Evolutionary conservation across 345 rosid species (phyloP), one percentile per base, ranked within the genome.

Genomic region (Zanthoxylum bungeanum): DNA sequence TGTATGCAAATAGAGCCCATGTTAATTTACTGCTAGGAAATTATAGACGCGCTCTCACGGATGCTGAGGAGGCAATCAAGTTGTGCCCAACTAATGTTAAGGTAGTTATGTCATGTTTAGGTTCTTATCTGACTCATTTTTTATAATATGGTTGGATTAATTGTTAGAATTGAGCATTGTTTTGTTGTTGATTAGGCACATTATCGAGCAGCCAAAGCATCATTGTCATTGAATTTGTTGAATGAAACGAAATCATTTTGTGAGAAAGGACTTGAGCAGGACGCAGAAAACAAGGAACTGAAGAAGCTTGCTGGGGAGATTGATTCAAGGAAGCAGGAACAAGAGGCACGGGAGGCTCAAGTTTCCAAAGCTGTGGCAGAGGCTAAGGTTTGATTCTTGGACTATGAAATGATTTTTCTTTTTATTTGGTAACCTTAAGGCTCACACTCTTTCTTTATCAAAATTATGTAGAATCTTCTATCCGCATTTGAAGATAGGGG

Each of bases 201-300:
- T 57, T 94, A 92, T 83, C 90, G 98, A 75, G 97, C 93, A 77
- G 92, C 97, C 66, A 94, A 92, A 81, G 95, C 97, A 9, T 86
- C 93, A 16, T 28, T 89, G 76, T 79, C 85, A 3, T 50, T 94
- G 73, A 86, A 85, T 73, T 78, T 90, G 77, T 80, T 89, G 66
- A 19, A 63, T n/a, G 93, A 94, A 68, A 93, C 97, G 19, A 84
- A 80, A 70, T 75, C 79, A 27, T 85, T 74, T 62, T 73, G 85
- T 28, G 82, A 86, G 39, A 79, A 49, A 68, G 98, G 93, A 64
- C 86, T 90, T 3, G 28, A 80, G 75, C 81, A 66, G 64, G 92
- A 94, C 66, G 85, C 92, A 5, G 60, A 71, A 73, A 94, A 94
- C 31, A 90, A 85, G 69, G 97, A 92, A 9, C 59, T 92, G 59